These are phyloP conservation scores for Fusarium liriodendri DNA, from an alignment of 2,329 filamentous ascomycete species.

Conservation along the genomic window DNA sequence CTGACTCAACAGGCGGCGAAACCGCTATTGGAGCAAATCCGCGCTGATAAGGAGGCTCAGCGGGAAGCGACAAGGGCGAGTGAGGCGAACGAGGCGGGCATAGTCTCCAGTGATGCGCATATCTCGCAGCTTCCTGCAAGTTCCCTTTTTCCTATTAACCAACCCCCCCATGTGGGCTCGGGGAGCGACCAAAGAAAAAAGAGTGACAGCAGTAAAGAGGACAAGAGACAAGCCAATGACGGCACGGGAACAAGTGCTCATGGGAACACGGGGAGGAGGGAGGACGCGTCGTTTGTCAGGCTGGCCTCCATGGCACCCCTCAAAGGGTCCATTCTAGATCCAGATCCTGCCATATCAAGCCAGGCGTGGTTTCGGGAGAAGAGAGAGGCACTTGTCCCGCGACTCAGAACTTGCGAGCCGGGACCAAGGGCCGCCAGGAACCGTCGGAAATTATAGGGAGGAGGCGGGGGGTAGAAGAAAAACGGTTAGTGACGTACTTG, in stretches of 20 bases:
- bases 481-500: slow-evolving; percentile 19
- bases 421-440: slow-evolving; percentile 6
- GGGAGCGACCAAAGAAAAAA: neutral
- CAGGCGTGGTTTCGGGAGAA: neutral
- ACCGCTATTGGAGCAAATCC: slow-evolving; percentile 20
- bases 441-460: slow-evolving; percentile 6
- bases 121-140: slow-evolving; percentile 22
- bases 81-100: slow-evolving; percentile 26
- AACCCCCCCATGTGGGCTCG: neutral
- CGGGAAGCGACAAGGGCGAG: slow-evolving; percentile 6
- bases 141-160: neutral
- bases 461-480: neutral
- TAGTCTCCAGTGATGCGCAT: slow-evolving; percentile 14
- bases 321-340: slow-evolving; percentile 28
- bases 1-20: slow-evolving; percentile 10
- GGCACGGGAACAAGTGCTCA: slow-evolving; percentile 21
- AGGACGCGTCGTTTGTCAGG: slow-evolving; percentile 28
- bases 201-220: neutral
- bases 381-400: neutral
- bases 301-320: slow-evolving; percentile 17
- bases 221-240: slow-evolving; percentile 33
- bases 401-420: slow-evolving; percentile 4
- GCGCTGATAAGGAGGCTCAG: slow-evolving; percentile 29
- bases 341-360: slow-evolving; percentile 8
- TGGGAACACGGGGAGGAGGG: slow-evolving; percentile 33